phyloP scores from a whole-genome alignment of 768 basidiomycete genomes.

The Lentinula detonsa region DNA sequence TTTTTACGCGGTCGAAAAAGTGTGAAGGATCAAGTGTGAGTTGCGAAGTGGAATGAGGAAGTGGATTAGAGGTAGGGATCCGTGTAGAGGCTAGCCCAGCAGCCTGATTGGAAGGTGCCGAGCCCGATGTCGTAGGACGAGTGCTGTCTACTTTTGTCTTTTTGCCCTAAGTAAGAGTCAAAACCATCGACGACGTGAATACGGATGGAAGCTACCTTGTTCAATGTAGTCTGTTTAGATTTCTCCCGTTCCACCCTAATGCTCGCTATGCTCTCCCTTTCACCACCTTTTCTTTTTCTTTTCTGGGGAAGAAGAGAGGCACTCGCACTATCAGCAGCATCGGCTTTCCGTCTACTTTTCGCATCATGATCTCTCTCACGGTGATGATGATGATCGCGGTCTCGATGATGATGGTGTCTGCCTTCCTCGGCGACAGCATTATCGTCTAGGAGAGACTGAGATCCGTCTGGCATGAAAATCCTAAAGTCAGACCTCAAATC shows the following conservation, averaged over 20 bases:
- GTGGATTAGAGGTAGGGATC: conserved; percentile 15
- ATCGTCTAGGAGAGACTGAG: conserved; percentile 45
- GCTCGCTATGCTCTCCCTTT: conserved; percentile 26
- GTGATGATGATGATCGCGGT: conserved; percentile 9
- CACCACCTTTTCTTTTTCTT: conserved; percentile 59
- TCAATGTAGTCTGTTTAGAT: conserved; percentile 23
- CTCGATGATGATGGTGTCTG: conserved; percentile 21
- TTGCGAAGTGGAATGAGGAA: not conserved
- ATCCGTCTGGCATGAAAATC: conserved; percentile 66
- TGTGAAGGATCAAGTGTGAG: conserved; percentile 23
- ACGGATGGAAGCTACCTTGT: conserved; percentile 27
- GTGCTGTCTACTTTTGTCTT: conserved; percentile 24
- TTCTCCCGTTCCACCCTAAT: conserved; percentile 28
- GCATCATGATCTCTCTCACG: conserved; percentile 17
- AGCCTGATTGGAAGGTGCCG: not conserved
- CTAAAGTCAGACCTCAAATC: conserved; percentile 71
- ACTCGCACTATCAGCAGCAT: conserved; percentile 27
- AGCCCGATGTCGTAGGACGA: not conserved
- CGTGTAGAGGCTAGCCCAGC: not conserved
- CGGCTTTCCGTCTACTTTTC: conserved; percentile 41
- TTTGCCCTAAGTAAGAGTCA: conserved; percentile 15
- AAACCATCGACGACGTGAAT: not conserved
- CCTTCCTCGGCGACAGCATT: conserved; percentile 1
- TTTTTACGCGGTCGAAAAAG: conserved; percentile 87
- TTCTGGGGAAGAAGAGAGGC: conserved; percentile 50